These are phyloP conservation scores for Trifolium subterraneum DNA, from an alignment of 306 rosid genomes.

Conservation along the genomic window DNA sequence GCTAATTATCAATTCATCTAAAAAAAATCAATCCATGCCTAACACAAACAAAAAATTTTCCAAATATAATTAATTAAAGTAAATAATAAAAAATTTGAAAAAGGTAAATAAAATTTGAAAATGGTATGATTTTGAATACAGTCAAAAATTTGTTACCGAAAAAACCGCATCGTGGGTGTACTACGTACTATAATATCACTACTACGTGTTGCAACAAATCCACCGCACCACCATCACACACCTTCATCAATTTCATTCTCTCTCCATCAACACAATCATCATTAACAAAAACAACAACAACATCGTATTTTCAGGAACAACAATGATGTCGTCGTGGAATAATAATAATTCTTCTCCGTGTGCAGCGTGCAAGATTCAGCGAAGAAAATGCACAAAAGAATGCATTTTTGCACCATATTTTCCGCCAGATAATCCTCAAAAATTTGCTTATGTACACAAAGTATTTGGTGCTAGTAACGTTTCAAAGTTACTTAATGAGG, in stretches of 20 bases:
- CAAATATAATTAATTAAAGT: no score
- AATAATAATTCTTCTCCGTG: slow-evolving; percentile 57
- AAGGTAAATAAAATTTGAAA: no score
- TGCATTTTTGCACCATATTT: slow-evolving; percentile 84
- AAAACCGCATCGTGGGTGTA: not conserved
- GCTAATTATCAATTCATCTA: no score
- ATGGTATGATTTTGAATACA: not conserved
- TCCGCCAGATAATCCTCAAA: slow-evolving; percentile 82
- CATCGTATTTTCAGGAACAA: not conserved
- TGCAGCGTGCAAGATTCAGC: slow-evolving; percentile 75
- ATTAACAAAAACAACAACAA: no score
- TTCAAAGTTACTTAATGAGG: slow-evolving; percentile 65
- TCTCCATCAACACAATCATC: not conserved
- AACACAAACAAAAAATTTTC: no score
- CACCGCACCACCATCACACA: no score
- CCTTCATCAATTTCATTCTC: no score
- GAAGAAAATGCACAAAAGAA: slow-evolving; percentile 78
- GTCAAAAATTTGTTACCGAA: not conserved
- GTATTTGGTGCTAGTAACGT: slow-evolving; percentile 87
- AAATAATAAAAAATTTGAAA: no score
- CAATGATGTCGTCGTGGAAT: slow-evolving; percentile 44
- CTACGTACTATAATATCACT: no score
- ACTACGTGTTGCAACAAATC: not conserved
- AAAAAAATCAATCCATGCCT: no score
- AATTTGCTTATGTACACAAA: slow-evolving; percentile 69